These are phyloP conservation scores for Toxoplasma gondii DNA, from an alignment of 169 alveolate species.

Conservation along the genomic window DNA sequence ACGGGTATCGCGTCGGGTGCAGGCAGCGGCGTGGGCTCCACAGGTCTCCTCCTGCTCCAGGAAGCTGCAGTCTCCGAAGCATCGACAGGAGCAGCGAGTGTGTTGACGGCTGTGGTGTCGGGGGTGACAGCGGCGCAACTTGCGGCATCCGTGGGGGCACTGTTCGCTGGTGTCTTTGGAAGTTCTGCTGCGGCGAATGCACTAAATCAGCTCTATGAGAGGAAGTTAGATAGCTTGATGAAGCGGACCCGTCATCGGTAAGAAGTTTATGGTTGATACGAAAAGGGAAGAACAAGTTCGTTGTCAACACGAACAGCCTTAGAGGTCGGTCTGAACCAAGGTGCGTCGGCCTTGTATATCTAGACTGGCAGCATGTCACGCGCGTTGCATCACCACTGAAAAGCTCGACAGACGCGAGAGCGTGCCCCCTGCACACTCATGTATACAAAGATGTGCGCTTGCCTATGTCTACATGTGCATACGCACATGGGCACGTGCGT, in stretches of 20 bases:
- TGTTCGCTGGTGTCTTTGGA: conserved; percentile 48
- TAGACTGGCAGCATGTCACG: too few species aligned
- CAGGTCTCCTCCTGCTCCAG: not conserved
- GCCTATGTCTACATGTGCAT: too few species aligned
- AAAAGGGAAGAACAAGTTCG: not conserved
- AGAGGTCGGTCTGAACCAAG: too few species aligned
- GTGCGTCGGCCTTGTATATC: too few species aligned
- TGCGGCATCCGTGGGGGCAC: conserved; percentile 6
- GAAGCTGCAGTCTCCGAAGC: conserved; percentile 9
- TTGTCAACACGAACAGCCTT: too few species aligned
- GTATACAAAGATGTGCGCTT: too few species aligned
- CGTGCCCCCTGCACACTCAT: too few species aligned
- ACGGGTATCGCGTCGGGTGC: conserved; percentile 9
- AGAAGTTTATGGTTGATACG: not conserved
- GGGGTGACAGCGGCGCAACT: conserved; percentile 1
- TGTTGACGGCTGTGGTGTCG: not conserved
- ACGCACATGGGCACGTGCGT: too few species aligned
- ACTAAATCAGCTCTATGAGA: conserved; percentile 59
- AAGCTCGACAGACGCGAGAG: too few species aligned
- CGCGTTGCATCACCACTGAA: too few species aligned
- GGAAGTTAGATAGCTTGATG: conserved; percentile 62
- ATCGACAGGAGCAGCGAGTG: not conserved
- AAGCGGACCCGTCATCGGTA: conserved; percentile 54
- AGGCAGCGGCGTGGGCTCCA: not conserved
- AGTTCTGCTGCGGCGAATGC: conserved; percentile 66